Evolutionary conservation across 371 early-diverging fungal species (phyloP).

Genomic region (Haplosporangium sp.): DNA sequence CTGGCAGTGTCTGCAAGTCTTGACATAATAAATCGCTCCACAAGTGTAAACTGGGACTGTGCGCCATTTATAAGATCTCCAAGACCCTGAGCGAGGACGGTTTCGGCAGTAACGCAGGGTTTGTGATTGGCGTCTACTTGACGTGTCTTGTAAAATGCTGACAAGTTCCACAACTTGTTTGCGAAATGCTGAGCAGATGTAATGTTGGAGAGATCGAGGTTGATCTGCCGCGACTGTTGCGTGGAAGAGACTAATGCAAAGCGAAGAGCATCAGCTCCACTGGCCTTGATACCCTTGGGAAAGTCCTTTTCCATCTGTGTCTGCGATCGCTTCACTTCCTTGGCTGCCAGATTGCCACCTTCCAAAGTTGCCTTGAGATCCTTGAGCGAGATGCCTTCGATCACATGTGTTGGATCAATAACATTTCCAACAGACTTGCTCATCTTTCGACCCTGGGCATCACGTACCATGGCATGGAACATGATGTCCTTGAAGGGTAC

Average conservation of each 20-base stretch:
- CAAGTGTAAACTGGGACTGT: conserved; percentile 65
- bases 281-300: conserved; percentile 95
- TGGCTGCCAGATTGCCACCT: conserved; percentile 82
- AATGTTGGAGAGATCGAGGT: conserved; percentile 95
- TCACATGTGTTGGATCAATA: conserved; percentile 97
- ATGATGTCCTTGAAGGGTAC: conserved; percentile 89
- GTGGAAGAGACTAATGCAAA: conserved; percentile 92
- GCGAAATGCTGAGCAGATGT: conserved; percentile 94
- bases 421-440: conserved; percentile 98
- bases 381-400: conserved; percentile 83
- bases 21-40: conserved; percentile 88
- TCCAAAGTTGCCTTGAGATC: conserved; percentile 75
- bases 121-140: conserved; percentile 62
- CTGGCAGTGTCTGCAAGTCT: conserved; percentile 80
- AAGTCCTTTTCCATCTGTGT: conserved; percentile 84
- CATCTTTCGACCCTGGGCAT: conserved; percentile 99
- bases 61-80: conserved; percentile 8
- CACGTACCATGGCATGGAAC: conserved; percentile 90
- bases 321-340: conserved; percentile 79
- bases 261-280: conserved; percentile 98
- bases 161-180: conserved; percentile 99
- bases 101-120: conserved; percentile 21
- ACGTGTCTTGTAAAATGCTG: conserved; percentile 79
- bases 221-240: conserved; percentile 94
- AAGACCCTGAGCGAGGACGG: conserved; percentile 22